These are phyloP conservation scores for Penicillium crystallinum DNA, from an alignment of 495 filamentous ascomycete genomes.

Conservation along the genomic window DNA sequence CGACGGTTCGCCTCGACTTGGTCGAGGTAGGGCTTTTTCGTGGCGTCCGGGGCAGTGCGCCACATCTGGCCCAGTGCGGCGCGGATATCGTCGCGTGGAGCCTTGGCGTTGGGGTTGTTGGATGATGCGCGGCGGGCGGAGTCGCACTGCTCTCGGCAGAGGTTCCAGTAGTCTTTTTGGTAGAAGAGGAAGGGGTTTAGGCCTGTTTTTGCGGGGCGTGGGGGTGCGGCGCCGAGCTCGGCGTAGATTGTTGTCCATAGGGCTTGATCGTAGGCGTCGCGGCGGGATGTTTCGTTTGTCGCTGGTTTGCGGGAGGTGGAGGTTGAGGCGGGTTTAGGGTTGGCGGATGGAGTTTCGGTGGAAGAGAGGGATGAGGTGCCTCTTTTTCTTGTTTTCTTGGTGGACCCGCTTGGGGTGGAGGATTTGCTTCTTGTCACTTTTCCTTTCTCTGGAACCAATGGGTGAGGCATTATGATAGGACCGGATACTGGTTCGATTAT, in stretches of 20 bases:
- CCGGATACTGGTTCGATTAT: slow-evolving; percentile 74
- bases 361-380: slow-evolving; percentile 4
- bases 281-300: slow-evolving; percentile 46
- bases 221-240: slow-evolving; percentile 67
- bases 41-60: slow-evolving; percentile 64
- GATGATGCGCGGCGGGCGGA: slow-evolving; percentile 58
- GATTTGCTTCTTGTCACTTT: slow-evolving; percentile 27
- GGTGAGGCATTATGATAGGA: slow-evolving; percentile 68
- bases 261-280: slow-evolving; percentile 67
- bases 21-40: slow-evolving; percentile 69
- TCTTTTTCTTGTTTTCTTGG: slow-evolving; percentile 6
- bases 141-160: slow-evolving; percentile 67
- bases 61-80: slow-evolving; percentile 81
- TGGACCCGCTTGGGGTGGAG: slow-evolving; percentile 10
- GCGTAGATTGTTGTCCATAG: slow-evolving; percentile 62
- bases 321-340: slow-evolving; percentile 4
- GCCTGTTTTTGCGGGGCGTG: slow-evolving; percentile 61
- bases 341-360: slow-evolving; percentile 4
- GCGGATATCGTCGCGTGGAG: slow-evolving; percentile 69
- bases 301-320: slow-evolving; percentile 15
- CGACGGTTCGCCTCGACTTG: slow-evolving; percentile 63
- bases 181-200: slow-evolving; percentile 65
- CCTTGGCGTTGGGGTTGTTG: slow-evolving; percentile 61
- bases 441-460: slow-evolving; percentile 65
- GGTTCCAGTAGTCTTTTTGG: slow-evolving; percentile 74